Evolutionary conservation across 257 asterid genomes (phyloP).

Genomic region (Galeopsis tetrahit): DNA sequence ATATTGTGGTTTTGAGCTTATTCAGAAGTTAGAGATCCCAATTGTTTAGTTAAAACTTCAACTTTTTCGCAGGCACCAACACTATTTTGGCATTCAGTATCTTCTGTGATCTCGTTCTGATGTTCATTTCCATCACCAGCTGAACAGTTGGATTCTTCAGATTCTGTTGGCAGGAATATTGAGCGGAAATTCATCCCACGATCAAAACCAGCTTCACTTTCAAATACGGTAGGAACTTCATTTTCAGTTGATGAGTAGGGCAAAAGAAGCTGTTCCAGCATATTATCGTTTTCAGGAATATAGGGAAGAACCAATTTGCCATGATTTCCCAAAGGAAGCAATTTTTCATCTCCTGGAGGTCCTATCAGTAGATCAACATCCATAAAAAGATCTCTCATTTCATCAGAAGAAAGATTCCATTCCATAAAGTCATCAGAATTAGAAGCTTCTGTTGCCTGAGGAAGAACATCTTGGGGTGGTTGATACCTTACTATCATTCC

Average conservation of each 20-base stretch:
- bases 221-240: conserved; percentile 34
- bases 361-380: conserved; percentile 57
- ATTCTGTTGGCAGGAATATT: conserved; percentile 28
- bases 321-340: conserved; percentile 44
- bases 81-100: not conserved
- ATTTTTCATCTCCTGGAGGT: conserved; percentile 52
- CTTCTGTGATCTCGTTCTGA: conserved; percentile 32
- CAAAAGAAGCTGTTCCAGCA: conserved; percentile 72
- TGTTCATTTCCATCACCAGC: conserved; percentile 34
- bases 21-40: conserved; percentile 49
- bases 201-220: conserved; percentile 30
- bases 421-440: conserved; percentile 59
- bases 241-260: conserved; percentile 47
- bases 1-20: conserved; percentile 19
- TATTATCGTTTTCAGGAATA: conserved; percentile 51
- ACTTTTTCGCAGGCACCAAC: conserved; percentile 37
- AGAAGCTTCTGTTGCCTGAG: conserved; percentile 35
- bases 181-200: conserved; percentile 30
- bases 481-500: conserved; percentile 69
- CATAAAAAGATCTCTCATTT: conserved; percentile 61
- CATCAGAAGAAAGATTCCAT: conserved; percentile 68
- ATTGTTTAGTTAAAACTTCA: conserved; percentile 47
- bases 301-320: conserved; percentile 61
- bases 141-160: conserved; percentile 8
- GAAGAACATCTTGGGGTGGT: conserved; percentile 49